Conservation (phyloP, 2,329 filamentous ascomycete genomes). For the Lasiodiplodia citricola region DNA sequence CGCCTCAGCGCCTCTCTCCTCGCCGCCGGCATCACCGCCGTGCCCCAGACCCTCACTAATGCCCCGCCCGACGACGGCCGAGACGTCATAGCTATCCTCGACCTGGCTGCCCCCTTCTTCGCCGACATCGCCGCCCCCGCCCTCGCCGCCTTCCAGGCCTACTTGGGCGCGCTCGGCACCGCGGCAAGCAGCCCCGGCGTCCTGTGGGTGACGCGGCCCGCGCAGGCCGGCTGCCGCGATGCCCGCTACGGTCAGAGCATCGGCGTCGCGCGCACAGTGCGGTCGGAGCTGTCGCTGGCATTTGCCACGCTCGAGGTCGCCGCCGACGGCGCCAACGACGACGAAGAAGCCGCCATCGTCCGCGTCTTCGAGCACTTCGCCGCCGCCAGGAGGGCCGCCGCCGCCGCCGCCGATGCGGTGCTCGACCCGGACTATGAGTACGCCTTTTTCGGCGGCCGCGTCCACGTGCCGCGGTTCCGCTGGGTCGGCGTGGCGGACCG, state of each 20-base stretch:
- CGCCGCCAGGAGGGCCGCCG: background rate
- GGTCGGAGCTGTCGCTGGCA: slow-evolving; percentile 35
- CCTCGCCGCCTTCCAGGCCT: slow-evolving; percentile 20
- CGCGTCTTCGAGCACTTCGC: slow-evolving; percentile 28
- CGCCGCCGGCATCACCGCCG: background rate
- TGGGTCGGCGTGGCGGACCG: slow-evolving; percentile 28
- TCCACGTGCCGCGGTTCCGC: slow-evolving; percentile 36
- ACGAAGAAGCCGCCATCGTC: background rate
- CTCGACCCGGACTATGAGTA: slow-evolving; percentile 39
- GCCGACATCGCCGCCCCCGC: slow-evolving; percentile 30
- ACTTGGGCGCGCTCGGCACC: slow-evolving; percentile 24
- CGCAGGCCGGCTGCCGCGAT: slow-evolving; percentile 35
- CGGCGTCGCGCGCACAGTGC: slow-evolving; percentile 38
- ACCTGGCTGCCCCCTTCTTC: slow-evolving; percentile 35
- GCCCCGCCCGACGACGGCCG: slow-evolving; percentile 25
- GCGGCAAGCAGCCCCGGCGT: slow-evolving; percentile 25
- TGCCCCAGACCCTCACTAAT: slow-evolving; percentile 15
- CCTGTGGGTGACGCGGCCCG: slow-evolving; percentile 38
- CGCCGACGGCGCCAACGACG: background rate
- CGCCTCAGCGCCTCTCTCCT: slow-evolving; percentile 6
- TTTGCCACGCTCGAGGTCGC: slow-evolving; percentile 36
- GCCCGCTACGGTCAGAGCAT: slow-evolving; percentile 37
- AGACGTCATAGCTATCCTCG: slow-evolving; percentile 36
- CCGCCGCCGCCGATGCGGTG: background rate
- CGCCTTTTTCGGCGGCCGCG: slow-evolving; percentile 30